Percentiles rank a stretch among this genome's conserved stretches.
These are phyloP conservation scores for Cercospora zeina DNA, from an alignment of 2,329 filamentous ascomycete species.

Conservation along the genomic window DNA sequence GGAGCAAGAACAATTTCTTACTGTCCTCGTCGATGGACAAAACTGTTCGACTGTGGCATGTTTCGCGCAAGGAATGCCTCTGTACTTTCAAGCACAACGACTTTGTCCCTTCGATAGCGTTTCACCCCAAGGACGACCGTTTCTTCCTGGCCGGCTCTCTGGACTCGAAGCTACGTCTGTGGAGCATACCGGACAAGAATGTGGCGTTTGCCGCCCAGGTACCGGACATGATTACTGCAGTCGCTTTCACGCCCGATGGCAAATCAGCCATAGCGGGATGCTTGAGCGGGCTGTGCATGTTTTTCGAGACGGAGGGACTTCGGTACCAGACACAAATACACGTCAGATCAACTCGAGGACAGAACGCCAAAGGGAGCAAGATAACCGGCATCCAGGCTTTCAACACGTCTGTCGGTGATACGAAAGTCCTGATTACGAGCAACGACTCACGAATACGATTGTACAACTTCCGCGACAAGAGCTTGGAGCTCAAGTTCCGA, in stretches of 20 bases:
- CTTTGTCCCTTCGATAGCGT: conserved; percentile 90
- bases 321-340: conserved; percentile 83
- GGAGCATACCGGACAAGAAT: conserved; percentile 96
- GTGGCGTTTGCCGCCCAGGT: conserved; percentile 78
- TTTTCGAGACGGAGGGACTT: conserved; percentile 89
- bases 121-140: conserved; percentile 90
- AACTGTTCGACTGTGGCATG: conserved; percentile 91
- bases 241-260: conserved; percentile 90
- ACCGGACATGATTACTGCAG: conserved; percentile 87
- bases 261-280: conserved; percentile 86
- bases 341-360: conserved; percentile 86
- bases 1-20: conserved; percentile 99
- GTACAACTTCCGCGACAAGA: conserved; percentile 84
- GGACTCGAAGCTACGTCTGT: conserved; percentile 82
- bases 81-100: conserved; percentile 94
- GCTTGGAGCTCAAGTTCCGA: conserved; percentile 82
- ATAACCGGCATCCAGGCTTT: conserved; percentile 90
- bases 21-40: conserved; percentile 98
- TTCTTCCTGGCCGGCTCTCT: conserved; percentile 95
- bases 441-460: conserved; percentile 91
- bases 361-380: conserved; percentile 94
- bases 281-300: conserved; percentile 78
- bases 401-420: conserved; percentile 61
- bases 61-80: conserved; percentile 79
- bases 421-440: conserved; percentile 85